These are phyloP conservation scores for Lodderomyces theae DNA, from an alignment of 1,139 yeast species.

Conservation along the genomic window DNA sequence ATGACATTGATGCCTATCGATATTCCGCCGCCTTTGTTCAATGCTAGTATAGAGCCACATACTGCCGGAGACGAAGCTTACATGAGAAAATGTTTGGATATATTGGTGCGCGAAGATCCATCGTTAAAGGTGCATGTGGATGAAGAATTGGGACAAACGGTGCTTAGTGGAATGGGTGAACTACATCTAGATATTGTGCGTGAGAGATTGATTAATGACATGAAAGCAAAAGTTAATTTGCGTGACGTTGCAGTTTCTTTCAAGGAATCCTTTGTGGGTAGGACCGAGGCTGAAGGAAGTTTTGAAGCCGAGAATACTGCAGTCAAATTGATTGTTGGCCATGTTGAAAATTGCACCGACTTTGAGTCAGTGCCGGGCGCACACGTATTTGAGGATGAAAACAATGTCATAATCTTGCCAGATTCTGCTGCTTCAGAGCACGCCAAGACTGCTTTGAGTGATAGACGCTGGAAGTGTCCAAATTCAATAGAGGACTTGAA, in stretches of 20 bases:
- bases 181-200: conserved; percentile 85
- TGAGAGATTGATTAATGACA: conserved; percentile 72
- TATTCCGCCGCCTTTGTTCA: conserved; percentile 91
- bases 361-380: conserved; percentile 43
- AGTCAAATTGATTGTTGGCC: conserved; percentile 48
- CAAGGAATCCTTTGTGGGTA: conserved; percentile 60
- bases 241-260: conserved; percentile 87
- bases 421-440: conserved; percentile 27
- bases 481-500: conserved; percentile 48
- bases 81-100: conserved; percentile 64
- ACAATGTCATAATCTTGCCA: conserved; percentile 36
- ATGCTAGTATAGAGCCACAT: conserved; percentile 78
- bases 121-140: conserved; percentile 43
- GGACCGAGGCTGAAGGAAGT: conserved; percentile 5
- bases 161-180: conserved; percentile 95
- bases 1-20: conserved; percentile 70
- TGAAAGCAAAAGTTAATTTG: conserved; percentile 77
- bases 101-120: conserved; percentile 68
- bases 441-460: conserved; percentile 27
- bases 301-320: conserved; percentile 18
- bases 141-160: conserved; percentile 85
- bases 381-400: conserved; percentile 31
- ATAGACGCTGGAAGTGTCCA: conserved; percentile 52
- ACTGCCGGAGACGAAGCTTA: conserved; percentile 75
- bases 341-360: conserved; percentile 45